Evolutionary conservation across 768 basidiomycete genomes (phyloP).

Genomic region (Antrodiella citrinella): DNA sequence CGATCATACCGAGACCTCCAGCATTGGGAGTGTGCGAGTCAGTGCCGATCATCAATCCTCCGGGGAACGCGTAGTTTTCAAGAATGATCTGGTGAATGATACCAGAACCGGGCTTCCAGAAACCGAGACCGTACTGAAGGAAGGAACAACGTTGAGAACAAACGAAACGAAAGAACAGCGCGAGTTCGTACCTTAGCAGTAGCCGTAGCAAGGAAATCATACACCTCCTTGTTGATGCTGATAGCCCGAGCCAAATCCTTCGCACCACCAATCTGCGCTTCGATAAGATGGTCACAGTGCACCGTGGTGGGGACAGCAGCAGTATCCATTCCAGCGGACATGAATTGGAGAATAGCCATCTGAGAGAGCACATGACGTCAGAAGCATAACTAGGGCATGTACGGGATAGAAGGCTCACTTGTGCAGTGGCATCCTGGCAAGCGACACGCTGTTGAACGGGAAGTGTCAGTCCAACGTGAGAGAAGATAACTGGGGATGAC

Average conservation of each 20-base stretch:
- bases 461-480: no score
- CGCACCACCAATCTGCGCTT: conserved; percentile 90
- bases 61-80: conserved; percentile 99
- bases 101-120: conserved; percentile 99
- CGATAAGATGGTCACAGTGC: conserved; percentile 98
- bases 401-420: conserved; percentile 35
- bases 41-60: conserved; percentile 99
- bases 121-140: conserved; percentile 88
- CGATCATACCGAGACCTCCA: conserved; percentile 98
- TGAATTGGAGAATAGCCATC: conserved; percentile 99
- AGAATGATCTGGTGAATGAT: conserved; percentile 99
- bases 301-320: conserved; percentile 97
- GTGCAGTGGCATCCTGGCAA: conserved; percentile 87
- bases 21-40: conserved; percentile 99
- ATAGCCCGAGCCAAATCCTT: conserved; percentile 92
- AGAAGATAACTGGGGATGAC: no score
- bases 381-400: conserved; percentile 4
- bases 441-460: conserved; percentile 57
- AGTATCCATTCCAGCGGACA: conserved; percentile 98
- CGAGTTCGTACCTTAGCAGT: conserved; percentile 76
- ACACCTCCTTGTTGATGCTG: conserved; percentile 95
- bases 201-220: conserved; percentile 96
- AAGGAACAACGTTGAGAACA: background rate
- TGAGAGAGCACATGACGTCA: conserved; percentile 31
- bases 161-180: no score